Evolutionary conservation across 2,329 filamentous ascomycete species (phyloP), one percentile per base, ranked within the genome.

Genomic region (Arthrobotrys pseudoclavata): DNA sequence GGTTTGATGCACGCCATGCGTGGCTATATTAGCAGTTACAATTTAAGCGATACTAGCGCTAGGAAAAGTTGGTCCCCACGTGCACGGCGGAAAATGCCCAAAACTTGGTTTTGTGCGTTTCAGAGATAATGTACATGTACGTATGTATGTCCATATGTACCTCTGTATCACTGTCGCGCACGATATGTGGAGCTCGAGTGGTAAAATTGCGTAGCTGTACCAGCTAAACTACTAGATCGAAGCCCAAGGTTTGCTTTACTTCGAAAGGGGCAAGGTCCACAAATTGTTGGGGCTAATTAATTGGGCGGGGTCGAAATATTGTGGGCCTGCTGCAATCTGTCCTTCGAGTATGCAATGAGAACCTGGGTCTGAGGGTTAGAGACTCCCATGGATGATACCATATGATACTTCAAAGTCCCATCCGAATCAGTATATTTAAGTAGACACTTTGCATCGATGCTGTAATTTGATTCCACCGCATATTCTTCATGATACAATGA

Each of bases 21-120:
- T 57, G 18, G n/a, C 4, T 26, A 42, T 42, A 60, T 15, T 26
- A 29, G 2, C 34, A 26, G 55, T 60, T 34, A 42, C 20, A 26
- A 12, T n/a, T 42, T 34, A 60, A 60, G 55, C 55, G 55, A 60
- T 24, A 42, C 55, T 60, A 60, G 55, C 55, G 55, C 55, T 22
- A 10, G 34, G 20, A 45, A 45, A 45, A 6, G n/a, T 45, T 45
- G n/a, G 2, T 2, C 42, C 10, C n/a, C 10, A 3, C n/a, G n/a
- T n/a, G n/a, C n/a, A n/a, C n/a, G 37, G n/a, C 42, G 42, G 12
- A 26, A 60, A 42, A 24, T 18, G 47, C 7, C 26, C 20, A 42
- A 60, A 60, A 60, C 34, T n/a, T 57, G 55, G 31, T 60, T 42
- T 24, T 20, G 10, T 40, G 53, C 9, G n/a, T 37, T 55, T 6